phyloP scores from a whole-genome alignment of 441 rosid species.

The Pelargonium fulgidum region DNA sequence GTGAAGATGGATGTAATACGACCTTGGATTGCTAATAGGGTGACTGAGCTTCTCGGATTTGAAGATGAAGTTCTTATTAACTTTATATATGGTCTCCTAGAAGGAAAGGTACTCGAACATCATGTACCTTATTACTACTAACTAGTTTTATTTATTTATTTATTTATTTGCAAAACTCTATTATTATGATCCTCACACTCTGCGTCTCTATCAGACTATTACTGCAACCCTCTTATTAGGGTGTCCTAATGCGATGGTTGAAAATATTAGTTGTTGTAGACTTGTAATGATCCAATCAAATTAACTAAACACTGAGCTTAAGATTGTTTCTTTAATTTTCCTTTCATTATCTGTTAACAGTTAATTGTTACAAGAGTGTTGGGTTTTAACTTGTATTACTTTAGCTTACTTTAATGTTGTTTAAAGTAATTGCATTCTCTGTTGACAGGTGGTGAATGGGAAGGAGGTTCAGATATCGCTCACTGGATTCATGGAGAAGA shows the following conservation, averaged over 20 bases:
- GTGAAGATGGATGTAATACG: conserved; percentile 90
- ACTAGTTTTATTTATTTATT: neutral
- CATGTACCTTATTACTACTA: neutral
- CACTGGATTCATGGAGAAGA: conserved; percentile 98
- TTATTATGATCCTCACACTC: neutral
- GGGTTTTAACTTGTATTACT: neutral
- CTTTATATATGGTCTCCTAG: conserved; percentile 88
- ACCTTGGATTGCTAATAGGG: conserved; percentile 93
- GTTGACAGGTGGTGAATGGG: conserved; percentile 70
- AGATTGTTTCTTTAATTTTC: neutral
- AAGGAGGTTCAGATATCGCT: conserved; percentile 84
- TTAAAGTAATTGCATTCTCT: neutral
- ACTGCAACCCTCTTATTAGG: conserved; percentile 5
- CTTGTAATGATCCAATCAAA: neutral
- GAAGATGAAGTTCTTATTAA: conserved; percentile 97
- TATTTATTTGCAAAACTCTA: neutral
- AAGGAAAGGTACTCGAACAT: conserved; percentile 55
- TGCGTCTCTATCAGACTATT: neutral
- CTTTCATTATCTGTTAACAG: neutral
- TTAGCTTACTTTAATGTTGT: no score
- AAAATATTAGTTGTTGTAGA: neutral
- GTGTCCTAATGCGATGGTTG: neutral
- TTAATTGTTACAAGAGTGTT: neutral
- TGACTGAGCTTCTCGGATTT: conserved; percentile 88
- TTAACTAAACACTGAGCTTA: neutral